Base-by-base conservation (phyloP, 2,329 filamentous ascomycete genomes). In the Nakataea oryzae region DNA sequence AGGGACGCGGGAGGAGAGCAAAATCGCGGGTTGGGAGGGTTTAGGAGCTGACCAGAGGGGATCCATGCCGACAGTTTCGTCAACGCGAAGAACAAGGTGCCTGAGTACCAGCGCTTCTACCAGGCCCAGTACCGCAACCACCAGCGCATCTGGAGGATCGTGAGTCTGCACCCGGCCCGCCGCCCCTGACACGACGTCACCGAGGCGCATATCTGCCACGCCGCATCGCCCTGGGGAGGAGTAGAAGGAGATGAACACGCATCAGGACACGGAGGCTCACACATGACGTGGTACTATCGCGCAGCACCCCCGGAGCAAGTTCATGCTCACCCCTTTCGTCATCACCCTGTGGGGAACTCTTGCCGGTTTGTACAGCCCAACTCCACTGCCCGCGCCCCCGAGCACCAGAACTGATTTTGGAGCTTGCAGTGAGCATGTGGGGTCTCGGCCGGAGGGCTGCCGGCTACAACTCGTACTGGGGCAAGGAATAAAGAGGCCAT, bases 391-490 rank as follows among this genome's bases (percentile, higher is more conserved):
- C 47, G 27, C 11, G 54, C 32, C 13, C 13, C 12, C 28, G 26
- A 29, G 3, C 47, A 21, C 26, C 21, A 9, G 41, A 6, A 26
- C 58, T 59, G 24, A 59, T 50, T 60, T 58, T 63, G 64, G 57
- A 61, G 64, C 62, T 57, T 24, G 61, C 66, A 86, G 83, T 76
- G 61, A 73, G 77, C 67, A 78, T 90, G 76, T 93, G 89, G 80
- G 88, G 87, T 79, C 86, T 89, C 79, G 78, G 81, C 74, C 88
- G 90, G 73, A 86, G 89, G 79, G 78, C 89, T 66, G 73, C 86
- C 66, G 90, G 90, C 71, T 85, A 93, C 82, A 93, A 91, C 84
- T 90, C 86, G 65, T 92, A 86, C 86, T 90, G 27, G 26, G 59
- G 59, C 54, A 55, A 61, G n/a, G 54, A 61, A 27, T 61, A 61